These are phyloP conservation scores for Penicillium griseofulvum DNA, from an alignment of 2,329 filamentous ascomycete species.

Conservation along the genomic window DNA sequence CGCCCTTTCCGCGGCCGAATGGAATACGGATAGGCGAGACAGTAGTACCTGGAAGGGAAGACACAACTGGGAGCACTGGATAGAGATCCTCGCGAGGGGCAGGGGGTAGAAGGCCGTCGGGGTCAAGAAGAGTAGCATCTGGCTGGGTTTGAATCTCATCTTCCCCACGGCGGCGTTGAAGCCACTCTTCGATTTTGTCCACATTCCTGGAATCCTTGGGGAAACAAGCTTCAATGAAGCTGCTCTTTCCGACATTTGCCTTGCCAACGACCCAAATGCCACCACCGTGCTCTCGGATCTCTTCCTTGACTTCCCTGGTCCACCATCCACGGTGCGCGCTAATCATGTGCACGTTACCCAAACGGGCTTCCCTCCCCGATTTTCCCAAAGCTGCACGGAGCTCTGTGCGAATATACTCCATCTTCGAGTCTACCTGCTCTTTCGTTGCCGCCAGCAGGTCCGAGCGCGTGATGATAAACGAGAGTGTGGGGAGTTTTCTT, in stretches of 20 bases:
- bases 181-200: conserved; percentile 36
- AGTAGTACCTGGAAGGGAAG: conserved; percentile 84
- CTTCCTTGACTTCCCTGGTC: conserved; percentile 80
- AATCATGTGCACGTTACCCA: conserved; percentile 84
- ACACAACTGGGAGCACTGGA: conserved; percentile 82
- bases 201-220: conserved; percentile 64
- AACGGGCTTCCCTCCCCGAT: conserved; percentile 65
- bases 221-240: conserved; percentile 81
- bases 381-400: conserved; percentile 73
- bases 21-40: conserved; percentile 91
- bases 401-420: conserved; percentile 78
- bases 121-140: conserved; percentile 23
- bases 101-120: conserved; percentile 67
- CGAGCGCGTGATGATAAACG: conserved; percentile 85
- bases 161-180: conserved; percentile 29
- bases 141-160: conserved; percentile 12
- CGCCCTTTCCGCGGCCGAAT: conserved; percentile 80
- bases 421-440: conserved; percentile 76
- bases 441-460: conserved; percentile 84
- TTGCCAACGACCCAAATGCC: conserved; percentile 97
- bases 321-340: conserved; percentile 87
- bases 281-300: conserved; percentile 79
- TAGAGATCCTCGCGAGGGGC: conserved; percentile 69
- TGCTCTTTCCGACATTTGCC: conserved; percentile 95
- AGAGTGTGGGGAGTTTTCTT: conserved; percentile 73